Evolutionary conservation across 2,329 filamentous ascomycete species (phyloP).

Genomic region (Phialemonium atrogriseum): DNA sequence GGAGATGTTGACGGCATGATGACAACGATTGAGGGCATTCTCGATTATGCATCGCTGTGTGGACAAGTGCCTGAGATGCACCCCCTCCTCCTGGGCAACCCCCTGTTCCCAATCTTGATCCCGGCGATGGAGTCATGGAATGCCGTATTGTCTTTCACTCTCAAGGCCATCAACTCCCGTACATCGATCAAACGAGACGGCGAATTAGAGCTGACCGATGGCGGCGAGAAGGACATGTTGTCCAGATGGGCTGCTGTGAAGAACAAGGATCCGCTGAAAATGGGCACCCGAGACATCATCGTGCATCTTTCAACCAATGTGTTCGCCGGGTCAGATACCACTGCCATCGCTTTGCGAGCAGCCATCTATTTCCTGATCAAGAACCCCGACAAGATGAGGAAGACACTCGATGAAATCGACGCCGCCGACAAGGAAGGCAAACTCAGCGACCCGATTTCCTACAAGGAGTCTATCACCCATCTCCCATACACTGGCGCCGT

Average conservation of each 20-base stretch:
- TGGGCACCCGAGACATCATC: slow-evolving; percentile 2
- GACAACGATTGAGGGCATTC: slow-evolving; percentile 2
- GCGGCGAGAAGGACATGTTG: slow-evolving; percentile 3
- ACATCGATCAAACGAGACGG: slow-evolving; percentile 2
- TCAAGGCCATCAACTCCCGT: slow-evolving; percentile 4
- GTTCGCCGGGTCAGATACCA: slow-evolving; percentile 3
- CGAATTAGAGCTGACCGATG: slow-evolving; percentile 2
- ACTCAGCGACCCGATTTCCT: slow-evolving; percentile 2
- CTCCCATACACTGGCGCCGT: slow-evolving; percentile 3
- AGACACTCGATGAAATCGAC: slow-evolving; percentile 2
- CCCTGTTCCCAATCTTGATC: not conserved
- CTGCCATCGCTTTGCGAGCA: slow-evolving; percentile 3
- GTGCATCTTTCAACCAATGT: slow-evolving; percentile 4
- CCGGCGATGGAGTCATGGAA: slow-evolving; percentile 4
- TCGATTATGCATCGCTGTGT: slow-evolving; percentile 1
- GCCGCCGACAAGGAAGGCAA: slow-evolving; percentile 2
- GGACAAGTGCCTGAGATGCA: slow-evolving; percentile 3
- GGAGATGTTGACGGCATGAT: slow-evolving; percentile 3
- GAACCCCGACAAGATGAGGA: slow-evolving; percentile 3
- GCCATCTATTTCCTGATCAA: slow-evolving; percentile 4
- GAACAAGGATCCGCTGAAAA: slow-evolving; percentile 4
- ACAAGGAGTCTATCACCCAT: slow-evolving; percentile 3
- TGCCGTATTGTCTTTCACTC: slow-evolving; percentile 3
- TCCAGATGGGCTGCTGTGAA: slow-evolving; percentile 2
- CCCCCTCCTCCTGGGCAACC: slow-evolving; percentile 3